These are phyloP conservation scores for Calonectria naviculata DNA, from an alignment of 2,329 filamentous ascomycete species.

Conservation along the genomic window DNA sequence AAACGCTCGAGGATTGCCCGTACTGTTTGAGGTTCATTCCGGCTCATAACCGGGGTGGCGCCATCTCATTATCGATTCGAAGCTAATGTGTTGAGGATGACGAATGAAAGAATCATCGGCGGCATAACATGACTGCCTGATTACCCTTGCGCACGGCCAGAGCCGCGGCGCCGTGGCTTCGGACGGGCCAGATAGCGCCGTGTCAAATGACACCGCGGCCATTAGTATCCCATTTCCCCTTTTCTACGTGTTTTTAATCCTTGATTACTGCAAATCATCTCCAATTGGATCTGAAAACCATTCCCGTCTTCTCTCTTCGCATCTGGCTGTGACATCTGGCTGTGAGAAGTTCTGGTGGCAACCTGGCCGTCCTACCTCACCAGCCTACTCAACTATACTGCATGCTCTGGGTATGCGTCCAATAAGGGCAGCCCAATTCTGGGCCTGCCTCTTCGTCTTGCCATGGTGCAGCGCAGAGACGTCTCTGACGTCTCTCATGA, in stretches of 20 bases:
- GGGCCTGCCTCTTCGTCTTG: neutral
- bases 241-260: neutral
- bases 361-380: neutral
- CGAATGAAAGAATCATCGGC: too few species aligned
- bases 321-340: too few species aligned
- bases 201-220: neutral
- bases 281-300: neutral
- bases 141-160: too few species aligned
- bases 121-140: too few species aligned
- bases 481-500: neutral
- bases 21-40: too few species aligned
- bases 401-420: neutral
- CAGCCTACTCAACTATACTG: neutral
- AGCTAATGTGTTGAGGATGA: too few species aligned
- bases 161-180: neutral
- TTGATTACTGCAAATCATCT: neutral
- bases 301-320: neutral
- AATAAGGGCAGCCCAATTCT: neutral
- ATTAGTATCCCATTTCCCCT: neutral
- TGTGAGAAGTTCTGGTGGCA: neutral
- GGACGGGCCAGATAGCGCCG: neutral
- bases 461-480: neutral
- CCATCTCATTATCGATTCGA: too few species aligned
- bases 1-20: too few species aligned
- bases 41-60: too few species aligned